phyloP scores from a whole-genome alignment of 495 filamentous ascomycete genomes.

The Amphirosellinia nigrospora region DNA sequence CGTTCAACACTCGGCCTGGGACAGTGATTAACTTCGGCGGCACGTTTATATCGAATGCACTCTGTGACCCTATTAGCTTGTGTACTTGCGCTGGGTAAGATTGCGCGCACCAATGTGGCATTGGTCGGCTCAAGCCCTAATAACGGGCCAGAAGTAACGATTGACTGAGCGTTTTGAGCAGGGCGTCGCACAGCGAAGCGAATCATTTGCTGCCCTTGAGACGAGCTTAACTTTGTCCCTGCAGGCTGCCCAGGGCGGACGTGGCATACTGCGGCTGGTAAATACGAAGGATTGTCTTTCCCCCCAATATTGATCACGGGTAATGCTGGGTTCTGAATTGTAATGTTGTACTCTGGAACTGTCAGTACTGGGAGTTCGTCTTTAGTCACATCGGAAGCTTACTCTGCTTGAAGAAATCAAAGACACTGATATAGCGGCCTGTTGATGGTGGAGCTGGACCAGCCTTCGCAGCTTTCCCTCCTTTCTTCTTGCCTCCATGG shows the following conservation, averaged over 20 bases:
- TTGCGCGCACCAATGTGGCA: no score
- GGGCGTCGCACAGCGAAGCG: conserved; percentile 66
- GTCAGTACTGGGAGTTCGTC: not conserved
- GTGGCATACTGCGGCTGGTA: conserved; percentile 64
- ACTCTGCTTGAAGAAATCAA: conserved; percentile 59
- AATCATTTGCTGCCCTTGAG: conserved; percentile 63
- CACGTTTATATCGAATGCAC: conserved; percentile 55
- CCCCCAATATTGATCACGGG: conserved; percentile 67
- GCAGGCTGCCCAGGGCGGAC: conserved; percentile 66
- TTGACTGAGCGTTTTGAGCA: conserved; percentile 62
- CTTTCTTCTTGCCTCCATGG: not conserved
- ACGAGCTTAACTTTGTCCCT: conserved; percentile 51
- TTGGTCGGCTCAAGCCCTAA: no score
- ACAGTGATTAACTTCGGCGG: conserved; percentile 59
- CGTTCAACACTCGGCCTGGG: conserved; percentile 56
- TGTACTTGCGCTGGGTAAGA: no score
- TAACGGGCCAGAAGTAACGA: conserved; percentile 40
- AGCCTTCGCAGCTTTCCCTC: conserved; percentile 1
- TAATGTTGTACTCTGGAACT: conserved; percentile 15
- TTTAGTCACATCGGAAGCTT: conserved; percentile 27
- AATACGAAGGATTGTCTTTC: conserved; percentile 59
- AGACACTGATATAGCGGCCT: conserved; percentile 56
- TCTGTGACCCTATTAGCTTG: not conserved
- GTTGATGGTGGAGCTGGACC: not conserved
- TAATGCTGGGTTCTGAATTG: conserved; percentile 15